phyloP scores from a whole-genome alignment of 306 rosid species.

The Cicer pinnatifidum region DNA sequence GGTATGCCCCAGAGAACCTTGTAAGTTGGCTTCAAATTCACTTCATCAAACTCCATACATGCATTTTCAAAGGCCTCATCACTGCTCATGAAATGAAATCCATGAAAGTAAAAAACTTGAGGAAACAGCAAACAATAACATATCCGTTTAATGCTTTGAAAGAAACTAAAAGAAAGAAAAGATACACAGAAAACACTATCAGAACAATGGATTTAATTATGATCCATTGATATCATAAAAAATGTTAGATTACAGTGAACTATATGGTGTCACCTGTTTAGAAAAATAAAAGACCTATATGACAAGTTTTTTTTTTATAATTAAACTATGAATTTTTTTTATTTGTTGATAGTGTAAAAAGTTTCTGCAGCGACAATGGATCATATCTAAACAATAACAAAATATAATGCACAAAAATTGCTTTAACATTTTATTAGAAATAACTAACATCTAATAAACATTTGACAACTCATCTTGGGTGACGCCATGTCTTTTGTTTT shows the following conservation, averaged over 20 bases:
- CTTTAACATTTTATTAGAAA: background rate
- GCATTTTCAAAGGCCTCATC: conserved; percentile 88
- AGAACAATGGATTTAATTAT: conserved; percentile 15
- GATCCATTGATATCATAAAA: conserved; percentile 10
- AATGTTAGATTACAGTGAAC: conserved; percentile 11
- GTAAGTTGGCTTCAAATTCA: conserved; percentile 92
- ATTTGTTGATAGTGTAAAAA: conserved; percentile 19
- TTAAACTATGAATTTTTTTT: background rate
- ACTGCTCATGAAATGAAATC: conserved; percentile 59
- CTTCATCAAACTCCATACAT: conserved; percentile 94
- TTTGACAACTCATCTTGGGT: conserved; percentile 19
- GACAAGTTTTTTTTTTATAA: background rate
- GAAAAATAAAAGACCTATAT: conserved; percentile 11
- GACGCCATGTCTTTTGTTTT: background rate
- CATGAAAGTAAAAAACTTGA: conserved; percentile 42
- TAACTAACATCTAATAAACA: conserved; percentile 5
- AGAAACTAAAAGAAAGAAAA: conserved; percentile 25
- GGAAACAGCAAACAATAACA: conserved; percentile 25
- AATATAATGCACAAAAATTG: background rate
- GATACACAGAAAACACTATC: conserved; percentile 10
- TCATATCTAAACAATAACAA: conserved; percentile 18
- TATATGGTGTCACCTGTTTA: conserved; percentile 22
- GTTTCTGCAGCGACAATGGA: background rate
- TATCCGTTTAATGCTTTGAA: conserved; percentile 5
- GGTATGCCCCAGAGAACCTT: conserved; percentile 97